Percentiles rank a stretch among this genome's conserved stretches.
phyloP scores from a whole-genome alignment of 2,329 filamentous ascomycete genomes.

The Xylaria polymorpha region DNA sequence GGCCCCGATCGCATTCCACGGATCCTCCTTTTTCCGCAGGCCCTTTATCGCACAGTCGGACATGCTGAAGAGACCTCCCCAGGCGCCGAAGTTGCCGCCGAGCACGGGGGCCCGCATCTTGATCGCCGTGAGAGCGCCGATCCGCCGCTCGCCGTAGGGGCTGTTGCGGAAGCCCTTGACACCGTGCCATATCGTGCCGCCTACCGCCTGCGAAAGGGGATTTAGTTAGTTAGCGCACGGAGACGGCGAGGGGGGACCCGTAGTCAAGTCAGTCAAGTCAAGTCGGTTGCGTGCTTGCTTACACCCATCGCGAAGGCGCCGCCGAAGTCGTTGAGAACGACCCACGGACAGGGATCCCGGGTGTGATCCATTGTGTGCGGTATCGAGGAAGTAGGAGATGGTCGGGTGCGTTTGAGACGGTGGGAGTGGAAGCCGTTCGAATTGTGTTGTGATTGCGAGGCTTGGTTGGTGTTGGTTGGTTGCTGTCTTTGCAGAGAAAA shows the following conservation, averaged over 20 bases:
- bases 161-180: slow-evolving; percentile 89
- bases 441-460: too few relatives aligned
- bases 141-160: slow-evolving; percentile 91
- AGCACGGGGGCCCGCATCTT: slow-evolving; percentile 97
- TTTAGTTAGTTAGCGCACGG: background rate
- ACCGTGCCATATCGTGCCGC: slow-evolving; percentile 49
- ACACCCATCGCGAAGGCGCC: slow-evolving; percentile 97
- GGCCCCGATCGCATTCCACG: slow-evolving; percentile 91
- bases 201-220: slow-evolving; percentile 44
- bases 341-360: slow-evolving; percentile 96
- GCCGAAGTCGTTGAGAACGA: slow-evolving; percentile 93
- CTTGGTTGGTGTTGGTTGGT: too few relatives aligned
- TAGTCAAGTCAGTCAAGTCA: too few relatives aligned
- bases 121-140: slow-evolving; percentile 95
- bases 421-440: too few relatives aligned
- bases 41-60: slow-evolving; percentile 98
- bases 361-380: slow-evolving; percentile 82
- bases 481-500: too few relatives aligned
- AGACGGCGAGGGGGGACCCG: background rate
- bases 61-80: slow-evolving; percentile 95
- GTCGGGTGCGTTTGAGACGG: too few relatives aligned
- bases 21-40: slow-evolving; percentile 94
- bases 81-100: slow-evolving; percentile 97
- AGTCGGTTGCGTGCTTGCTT: too few relatives aligned
- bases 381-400: too few relatives aligned